These are phyloP conservation scores for Lycium ferocissimum DNA, from an alignment of 257 asterid species.

Conservation along the genomic window DNA sequence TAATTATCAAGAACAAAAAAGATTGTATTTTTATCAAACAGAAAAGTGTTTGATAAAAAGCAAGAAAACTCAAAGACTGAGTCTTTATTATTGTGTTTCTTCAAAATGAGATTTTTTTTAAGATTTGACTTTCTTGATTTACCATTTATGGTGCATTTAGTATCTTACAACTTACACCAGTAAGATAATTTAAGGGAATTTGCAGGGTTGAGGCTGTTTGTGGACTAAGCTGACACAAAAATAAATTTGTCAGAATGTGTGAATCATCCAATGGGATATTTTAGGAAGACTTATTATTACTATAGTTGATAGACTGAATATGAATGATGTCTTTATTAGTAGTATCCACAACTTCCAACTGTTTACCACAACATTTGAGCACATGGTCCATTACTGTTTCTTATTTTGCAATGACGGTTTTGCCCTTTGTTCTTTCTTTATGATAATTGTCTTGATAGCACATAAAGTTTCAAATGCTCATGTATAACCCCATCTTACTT, in stretches of 20 bases:
- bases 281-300: background rate
- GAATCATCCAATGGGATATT: background rate
- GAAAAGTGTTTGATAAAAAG: too few species aligned
- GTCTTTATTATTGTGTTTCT: background rate
- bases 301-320: background rate
- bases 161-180: background rate
- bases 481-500: too few species aligned
- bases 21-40: background rate
- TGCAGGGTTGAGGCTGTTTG: background rate
- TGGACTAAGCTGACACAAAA: slow-evolving; percentile 19
- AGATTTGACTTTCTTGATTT: slow-evolving; percentile 13
- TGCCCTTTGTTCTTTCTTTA: background rate
- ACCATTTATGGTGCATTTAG: slow-evolving; percentile 7
- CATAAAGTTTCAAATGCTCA: too few species aligned
- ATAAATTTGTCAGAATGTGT: background rate
- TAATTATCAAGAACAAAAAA: slow-evolving; percentile 22
- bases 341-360: slow-evolving; percentile 15
- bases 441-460: too few species aligned
- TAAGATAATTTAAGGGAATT: background rate
- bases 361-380: background rate
- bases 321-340: slow-evolving; percentile 8
- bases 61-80: background rate
- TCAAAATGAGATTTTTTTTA: background rate
- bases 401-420: background rate
- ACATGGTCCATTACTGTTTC: background rate